phyloP scores from a whole-genome alignment of 371 early-diverging fungal species.

The Fennellomyces sp. region DNA sequence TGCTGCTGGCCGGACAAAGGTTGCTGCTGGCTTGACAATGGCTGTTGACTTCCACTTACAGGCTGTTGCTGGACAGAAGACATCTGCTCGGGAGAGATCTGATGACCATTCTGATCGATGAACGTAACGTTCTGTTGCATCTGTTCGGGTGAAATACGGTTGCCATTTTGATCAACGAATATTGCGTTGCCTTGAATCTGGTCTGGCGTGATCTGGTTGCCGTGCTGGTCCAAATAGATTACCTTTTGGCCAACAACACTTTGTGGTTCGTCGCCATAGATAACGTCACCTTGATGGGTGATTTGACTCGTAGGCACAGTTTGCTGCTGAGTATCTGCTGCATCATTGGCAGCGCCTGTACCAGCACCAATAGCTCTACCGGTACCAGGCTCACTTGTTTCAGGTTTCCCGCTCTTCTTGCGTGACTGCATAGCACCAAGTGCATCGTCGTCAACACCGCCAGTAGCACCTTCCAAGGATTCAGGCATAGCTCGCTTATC shows the following conservation, averaged over 20 bases:
- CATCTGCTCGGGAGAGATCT: too few relatives aligned
- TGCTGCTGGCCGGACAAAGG: not conserved
- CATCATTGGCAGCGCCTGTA: not conserved
- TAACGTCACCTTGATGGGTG: not conserved
- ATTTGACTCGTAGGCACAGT: not conserved
- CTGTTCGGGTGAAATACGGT: too few relatives aligned
- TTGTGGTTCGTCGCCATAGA: not conserved
- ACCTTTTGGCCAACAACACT: not conserved
- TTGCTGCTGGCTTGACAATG: not conserved
- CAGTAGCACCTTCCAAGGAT: not conserved
- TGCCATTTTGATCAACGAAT: not conserved
- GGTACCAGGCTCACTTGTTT: not conserved
- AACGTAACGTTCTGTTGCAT: too few relatives aligned
- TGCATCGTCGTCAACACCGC: not conserved
- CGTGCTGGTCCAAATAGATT: not conserved
- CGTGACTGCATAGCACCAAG: not conserved
- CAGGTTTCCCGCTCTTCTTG: not conserved
- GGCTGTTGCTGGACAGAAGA: too few relatives aligned
- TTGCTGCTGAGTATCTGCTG: not conserved
- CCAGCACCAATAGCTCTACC: too few relatives aligned
- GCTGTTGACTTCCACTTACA: too few relatives aligned
- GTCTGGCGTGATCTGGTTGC: not conserved
- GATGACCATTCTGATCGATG: too few relatives aligned
- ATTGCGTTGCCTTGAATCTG: not conserved
- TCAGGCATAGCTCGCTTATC: too few relatives aligned